Conservation (phyloP, 306 rosid species). For the Cucumis hystrix region DNA sequence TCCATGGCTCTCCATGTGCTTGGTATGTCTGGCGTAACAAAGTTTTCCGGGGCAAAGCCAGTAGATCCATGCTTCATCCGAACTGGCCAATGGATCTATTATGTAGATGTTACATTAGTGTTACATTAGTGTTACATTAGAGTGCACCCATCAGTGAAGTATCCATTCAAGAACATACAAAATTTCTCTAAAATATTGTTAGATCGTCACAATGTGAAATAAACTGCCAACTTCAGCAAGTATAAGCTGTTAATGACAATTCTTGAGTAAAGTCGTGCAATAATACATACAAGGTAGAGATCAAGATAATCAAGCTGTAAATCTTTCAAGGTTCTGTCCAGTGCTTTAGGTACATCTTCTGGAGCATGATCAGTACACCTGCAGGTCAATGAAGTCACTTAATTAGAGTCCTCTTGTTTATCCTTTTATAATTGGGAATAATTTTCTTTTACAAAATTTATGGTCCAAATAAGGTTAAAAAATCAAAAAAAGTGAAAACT, state of each 20-base stretch:
- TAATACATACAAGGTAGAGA: constrained; percentile 58
- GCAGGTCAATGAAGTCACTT: constrained; percentile 3
- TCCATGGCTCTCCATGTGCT: constrained; percentile 71
- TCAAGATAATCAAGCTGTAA: constrained; percentile 75
- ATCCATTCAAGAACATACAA: not conserved
- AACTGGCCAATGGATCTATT: constrained; percentile 60
- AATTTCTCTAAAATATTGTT: not conserved
- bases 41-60: constrained; percentile 29
- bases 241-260: not conserved
- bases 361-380: constrained; percentile 73
- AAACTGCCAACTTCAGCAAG: not conserved
- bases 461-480: not conserved
- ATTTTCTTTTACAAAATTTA: no score
- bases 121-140: no score
- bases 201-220: not conserved
- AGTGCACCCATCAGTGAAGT: not conserved
- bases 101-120: not conserved
- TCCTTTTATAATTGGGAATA: not conserved
- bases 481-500: not conserved
- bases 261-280: not conserved
- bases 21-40: constrained; percentile 23
- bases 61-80: constrained; percentile 40
- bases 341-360: constrained; percentile 57
- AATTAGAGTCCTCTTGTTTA: not conserved
- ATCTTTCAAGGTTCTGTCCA: constrained; percentile 55